phyloP scores from a whole-genome alignment of 179 eudicot genomes.

The Carnegiea gigantea region DNA sequence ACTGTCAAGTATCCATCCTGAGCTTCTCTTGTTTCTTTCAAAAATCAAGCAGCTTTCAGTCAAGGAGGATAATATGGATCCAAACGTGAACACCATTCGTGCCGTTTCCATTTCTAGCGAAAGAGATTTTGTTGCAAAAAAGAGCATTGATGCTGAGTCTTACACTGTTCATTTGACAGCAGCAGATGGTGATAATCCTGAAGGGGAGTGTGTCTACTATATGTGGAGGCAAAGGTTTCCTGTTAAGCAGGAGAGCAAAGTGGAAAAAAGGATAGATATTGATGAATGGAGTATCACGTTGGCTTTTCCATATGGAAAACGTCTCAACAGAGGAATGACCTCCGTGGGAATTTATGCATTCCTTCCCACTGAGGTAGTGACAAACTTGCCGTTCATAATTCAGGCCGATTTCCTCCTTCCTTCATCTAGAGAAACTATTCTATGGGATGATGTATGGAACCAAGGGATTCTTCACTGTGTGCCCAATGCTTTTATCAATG shows the following conservation, averaged over 20 bases:
- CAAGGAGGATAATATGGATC: conserved; percentile 50
- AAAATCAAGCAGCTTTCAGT: conserved; percentile 64
- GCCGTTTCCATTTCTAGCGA: conserved; percentile 65
- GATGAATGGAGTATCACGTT: conserved; percentile 67
- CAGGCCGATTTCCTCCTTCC: conserved; percentile 83
- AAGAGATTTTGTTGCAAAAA: conserved; percentile 42
- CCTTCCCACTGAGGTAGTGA: conserved; percentile 70
- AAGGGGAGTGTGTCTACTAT: conserved; percentile 52
- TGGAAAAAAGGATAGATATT: conserved; percentile 54
- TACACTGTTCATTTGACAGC: conserved; percentile 54
- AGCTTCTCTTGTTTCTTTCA: conserved; percentile 61
- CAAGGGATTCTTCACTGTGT: conserved; percentile 71
- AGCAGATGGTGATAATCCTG: conserved; percentile 30
- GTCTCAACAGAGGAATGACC: conserved; percentile 50
- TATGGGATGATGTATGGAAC: conserved; percentile 68
- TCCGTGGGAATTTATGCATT: conserved; percentile 67
- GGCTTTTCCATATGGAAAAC: conserved; percentile 65
- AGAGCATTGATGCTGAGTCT: conserved; percentile 63
- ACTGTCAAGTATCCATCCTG: conserved; percentile 68
- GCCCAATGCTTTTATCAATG: conserved; percentile 55
- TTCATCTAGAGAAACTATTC: conserved; percentile 68
- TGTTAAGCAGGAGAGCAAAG: conserved; percentile 47
- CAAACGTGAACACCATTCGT: conserved; percentile 39
- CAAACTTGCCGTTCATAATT: conserved; percentile 66
- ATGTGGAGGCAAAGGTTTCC: conserved; percentile 84